Base-by-base conservation (phyloP, 176 grass and related monocot genomes). In the Oryza nivara region DNA sequence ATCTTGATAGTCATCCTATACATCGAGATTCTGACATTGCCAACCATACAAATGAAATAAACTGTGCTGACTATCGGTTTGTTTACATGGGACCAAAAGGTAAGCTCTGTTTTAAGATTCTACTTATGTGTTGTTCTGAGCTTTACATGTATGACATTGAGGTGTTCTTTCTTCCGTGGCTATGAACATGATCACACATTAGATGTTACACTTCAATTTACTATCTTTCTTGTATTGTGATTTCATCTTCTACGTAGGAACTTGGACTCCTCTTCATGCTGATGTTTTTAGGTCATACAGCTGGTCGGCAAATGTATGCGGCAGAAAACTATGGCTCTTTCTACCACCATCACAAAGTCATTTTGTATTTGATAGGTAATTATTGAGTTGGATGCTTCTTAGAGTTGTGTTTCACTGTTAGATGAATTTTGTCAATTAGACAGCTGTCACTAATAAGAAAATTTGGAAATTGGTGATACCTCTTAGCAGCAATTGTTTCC, bases 231-330 rank as follows among this genome's bases (percentile, higher is more conserved):
- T 32, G 46, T 76, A 15, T 52, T 65, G 17, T 68, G 13, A 36
- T 75, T 72, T 79, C 61, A 77, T 75, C 40, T 63, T 23, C n/a
- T 23, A 23, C 88, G 58, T 86, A 98, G 95, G 95, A 86, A 93
- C 95, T 49, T 98, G 91, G 95, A 98, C 95, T 88, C 87, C 92
- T 87, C 77, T 98, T 73, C 92, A 98, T 87, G 95, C 95, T 88
- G 95, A 95, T 85, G 95, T 98, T 83, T 98, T 98, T 81, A 89
- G 89, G 85, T 95, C 95, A 81, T 98, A 95, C 65, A 98, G 92
- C 78, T 98, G 91, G 95, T 98, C 92, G 19, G 95, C 91, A 90
- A 98, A 98, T 93, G 89, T 98, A 61, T 98, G 92, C 72, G 95
- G 95, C 30, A 90, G 84, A 90, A 98, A 98, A 85, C 77, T 45